Conservation (phyloP, 2,329 filamentous ascomycete species). For the Fulvia fulva region DNA sequence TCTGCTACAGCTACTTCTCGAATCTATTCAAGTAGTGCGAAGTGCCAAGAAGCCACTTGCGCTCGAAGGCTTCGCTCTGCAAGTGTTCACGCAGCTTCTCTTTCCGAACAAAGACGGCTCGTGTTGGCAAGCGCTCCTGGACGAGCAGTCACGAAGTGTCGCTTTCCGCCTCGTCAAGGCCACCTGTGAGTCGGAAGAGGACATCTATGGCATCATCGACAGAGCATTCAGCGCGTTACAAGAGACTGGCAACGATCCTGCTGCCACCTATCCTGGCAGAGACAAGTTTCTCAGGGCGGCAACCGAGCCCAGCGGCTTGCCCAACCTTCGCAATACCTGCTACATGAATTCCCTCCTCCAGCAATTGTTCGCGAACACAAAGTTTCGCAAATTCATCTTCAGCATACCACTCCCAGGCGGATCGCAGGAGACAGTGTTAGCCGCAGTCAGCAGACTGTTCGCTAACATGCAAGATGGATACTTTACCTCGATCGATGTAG, state of each 20-base stretch:
- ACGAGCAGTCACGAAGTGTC: slow-evolving; percentile 17
- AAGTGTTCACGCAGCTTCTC: slow-evolving; percentile 25
- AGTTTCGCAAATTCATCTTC: slow-evolving; percentile 82
- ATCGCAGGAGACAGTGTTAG: slow-evolving; percentile 64
- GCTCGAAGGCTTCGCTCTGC: slow-evolving; percentile 20
- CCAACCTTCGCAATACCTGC: slow-evolving; percentile 91
- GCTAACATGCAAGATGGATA: slow-evolving; percentile 80
- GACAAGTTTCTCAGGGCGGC: slow-evolving; percentile 43
- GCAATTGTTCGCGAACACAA: slow-evolving; percentile 92
- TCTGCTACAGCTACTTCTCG: slow-evolving; percentile 39
- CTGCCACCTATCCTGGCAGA: slow-evolving; percentile 17
- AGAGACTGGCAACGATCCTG: slow-evolving; percentile 2
- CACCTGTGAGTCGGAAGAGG: slow-evolving; percentile 16
- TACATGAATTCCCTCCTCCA: slow-evolving; percentile 94
- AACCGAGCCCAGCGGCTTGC: slow-evolving; percentile 54
- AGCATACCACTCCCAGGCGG: slow-evolving; percentile 46
- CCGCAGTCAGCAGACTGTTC: slow-evolving; percentile 77
- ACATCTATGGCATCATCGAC: slow-evolving; percentile 16
- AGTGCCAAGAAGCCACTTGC: slow-evolving; percentile 30
- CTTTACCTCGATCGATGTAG: slow-evolving; percentile 68
- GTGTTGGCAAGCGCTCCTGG: slow-evolving; percentile 14
- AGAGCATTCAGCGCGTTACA: slow-evolving; percentile 13
- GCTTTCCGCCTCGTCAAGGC: slow-evolving; percentile 25
- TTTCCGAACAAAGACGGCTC: slow-evolving; percentile 20
- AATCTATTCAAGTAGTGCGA: slow-evolving; percentile 28